phyloP scores from a whole-genome alignment of 2,329 filamentous ascomycete species.

The Verticillium isaacii region DNA sequence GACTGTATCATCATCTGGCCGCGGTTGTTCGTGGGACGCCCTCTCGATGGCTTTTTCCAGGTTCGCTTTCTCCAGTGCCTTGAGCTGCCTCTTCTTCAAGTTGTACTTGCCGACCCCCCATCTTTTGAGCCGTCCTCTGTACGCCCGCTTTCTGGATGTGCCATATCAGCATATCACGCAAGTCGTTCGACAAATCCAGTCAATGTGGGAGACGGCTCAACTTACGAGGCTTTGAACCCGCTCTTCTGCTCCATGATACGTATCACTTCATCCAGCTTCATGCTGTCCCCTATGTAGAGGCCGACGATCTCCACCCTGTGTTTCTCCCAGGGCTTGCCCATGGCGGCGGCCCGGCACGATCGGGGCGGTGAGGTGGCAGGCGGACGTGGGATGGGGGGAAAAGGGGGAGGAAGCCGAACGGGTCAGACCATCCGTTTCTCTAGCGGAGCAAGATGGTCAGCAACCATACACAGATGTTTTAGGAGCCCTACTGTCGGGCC shows the following conservation, averaged over 20 bases:
- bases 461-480: too few relatives aligned
- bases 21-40: too few relatives aligned
- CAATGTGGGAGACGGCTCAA: conserved; percentile 2
- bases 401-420: too few relatives aligned
- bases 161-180: neutral
- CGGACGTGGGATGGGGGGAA: too few relatives aligned
- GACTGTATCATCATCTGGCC: too few relatives aligned
- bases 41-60: neutral
- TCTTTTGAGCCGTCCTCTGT: conserved; percentile 40
- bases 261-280: conserved; percentile 35
- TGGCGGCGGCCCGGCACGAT: conserved; percentile 18
- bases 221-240: conserved; percentile 37
- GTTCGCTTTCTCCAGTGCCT: conserved; percentile 24
- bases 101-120: conserved; percentile 46
- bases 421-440: too few relatives aligned
- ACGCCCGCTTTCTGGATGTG: conserved; percentile 35
- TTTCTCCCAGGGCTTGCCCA: conserved; percentile 40
- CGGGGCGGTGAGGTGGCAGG: neutral
- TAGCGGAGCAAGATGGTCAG: too few relatives aligned
- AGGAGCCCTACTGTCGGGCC: neutral
- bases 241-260: conserved; percentile 32
- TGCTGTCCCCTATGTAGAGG: conserved; percentile 34
- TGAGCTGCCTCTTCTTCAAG: conserved; percentile 27
- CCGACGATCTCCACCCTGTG: conserved; percentile 28
- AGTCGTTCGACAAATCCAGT: neutral